These are phyloP conservation scores for Leccinum disarticulatum DNA, from an alignment of 768 basidiomycete species.

Conservation along the genomic window DNA sequence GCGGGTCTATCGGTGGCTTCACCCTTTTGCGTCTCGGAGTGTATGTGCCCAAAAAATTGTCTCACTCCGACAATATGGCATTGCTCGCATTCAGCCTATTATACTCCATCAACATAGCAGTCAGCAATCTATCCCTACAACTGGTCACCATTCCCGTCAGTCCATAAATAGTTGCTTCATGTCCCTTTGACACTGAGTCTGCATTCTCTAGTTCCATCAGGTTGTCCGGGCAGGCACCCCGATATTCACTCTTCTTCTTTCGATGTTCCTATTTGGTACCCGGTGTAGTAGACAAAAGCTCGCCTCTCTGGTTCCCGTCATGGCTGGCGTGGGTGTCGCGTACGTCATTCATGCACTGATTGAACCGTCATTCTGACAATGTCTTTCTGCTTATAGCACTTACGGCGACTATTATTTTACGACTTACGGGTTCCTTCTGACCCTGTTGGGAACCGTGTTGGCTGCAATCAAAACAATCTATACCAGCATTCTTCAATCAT, in stretches of 20 bases:
- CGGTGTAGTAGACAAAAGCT: slow-evolving; percentile 62
- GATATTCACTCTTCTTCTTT: slow-evolving; percentile 84
- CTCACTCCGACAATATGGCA: slow-evolving; percentile 51
- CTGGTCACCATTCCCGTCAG: slow-evolving; percentile 88
- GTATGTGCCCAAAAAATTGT: slow-evolving; percentile 59
- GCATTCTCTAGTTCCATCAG: slow-evolving; percentile 79
- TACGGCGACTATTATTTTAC: slow-evolving; percentile 97
- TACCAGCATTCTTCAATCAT: slow-evolving; percentile 77
- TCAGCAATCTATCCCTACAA: slow-evolving; percentile 88
- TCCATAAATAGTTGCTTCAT: slow-evolving; percentile 12
- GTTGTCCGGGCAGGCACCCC: slow-evolving; percentile 93
- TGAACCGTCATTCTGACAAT: background rate
- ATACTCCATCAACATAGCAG: slow-evolving; percentile 92
- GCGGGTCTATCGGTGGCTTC: slow-evolving; percentile 79
- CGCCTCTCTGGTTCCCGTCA: slow-evolving; percentile 77
- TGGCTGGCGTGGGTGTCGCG: slow-evolving; percentile 90
- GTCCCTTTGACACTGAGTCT: background rate
- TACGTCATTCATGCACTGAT: slow-evolving; percentile 30
- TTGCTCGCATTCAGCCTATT: slow-evolving; percentile 83
- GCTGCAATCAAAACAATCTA: slow-evolving; percentile 93
- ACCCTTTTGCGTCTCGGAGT: slow-evolving; percentile 55
- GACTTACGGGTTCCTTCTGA: slow-evolving; percentile 77
- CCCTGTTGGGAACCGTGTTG: slow-evolving; percentile 85
- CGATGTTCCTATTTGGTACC: slow-evolving; percentile 63
- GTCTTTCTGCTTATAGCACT: slow-evolving; percentile 51